Evolutionary conservation across 2,329 filamentous ascomycete genomes (phyloP), one percentile per base, ranked within the genome.

Genomic region (Myrmaecium sp.): DNA sequence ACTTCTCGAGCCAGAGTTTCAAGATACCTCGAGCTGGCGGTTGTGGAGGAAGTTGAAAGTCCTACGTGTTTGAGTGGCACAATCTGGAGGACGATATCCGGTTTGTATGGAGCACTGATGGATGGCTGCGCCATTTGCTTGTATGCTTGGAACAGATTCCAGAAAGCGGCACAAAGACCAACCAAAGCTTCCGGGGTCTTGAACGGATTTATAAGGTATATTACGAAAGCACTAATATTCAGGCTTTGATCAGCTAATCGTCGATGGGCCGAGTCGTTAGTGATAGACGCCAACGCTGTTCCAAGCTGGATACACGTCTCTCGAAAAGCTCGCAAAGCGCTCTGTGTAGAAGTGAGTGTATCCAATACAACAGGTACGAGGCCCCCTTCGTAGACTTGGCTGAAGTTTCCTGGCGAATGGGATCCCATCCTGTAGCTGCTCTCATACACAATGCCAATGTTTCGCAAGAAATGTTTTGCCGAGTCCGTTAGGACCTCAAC

Each of bases 121-220:
- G 41, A 41, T 32, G 58, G 62, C 24, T 64, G 64, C 3, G 55
- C 49, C 23, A 67, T 45, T 13, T 60, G 62, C 5, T 42, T 39
- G 40, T 77, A 78, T 4, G 65, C 52, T 33, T 79, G 70, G 37
- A 74, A 78, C 4, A 86, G 66, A 20, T 67, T 60, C 47, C 78
- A 74, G 44, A 86, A 86, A 7, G 74, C 70, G 7, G 69, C 63
- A 41, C 78, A 86, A 2, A 80, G 66, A 33, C 82, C 72, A 62
- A 41, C 80, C 54, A 30, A 27, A 15, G 73, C 66, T 4, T 61
- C 58, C 1, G 69, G 59, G 23, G 66, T 62, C 10, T 66, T 60
- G 3, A 76, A 71, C 1, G 70, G 69, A 47, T 84, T 80, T 19
- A 84, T 56, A 39, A 83, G 72, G 43, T 80, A 86, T 10, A 89